Evolutionary conservation across 345 rosid species (phyloP).

Genomic region (Garcia nutans): DNA sequence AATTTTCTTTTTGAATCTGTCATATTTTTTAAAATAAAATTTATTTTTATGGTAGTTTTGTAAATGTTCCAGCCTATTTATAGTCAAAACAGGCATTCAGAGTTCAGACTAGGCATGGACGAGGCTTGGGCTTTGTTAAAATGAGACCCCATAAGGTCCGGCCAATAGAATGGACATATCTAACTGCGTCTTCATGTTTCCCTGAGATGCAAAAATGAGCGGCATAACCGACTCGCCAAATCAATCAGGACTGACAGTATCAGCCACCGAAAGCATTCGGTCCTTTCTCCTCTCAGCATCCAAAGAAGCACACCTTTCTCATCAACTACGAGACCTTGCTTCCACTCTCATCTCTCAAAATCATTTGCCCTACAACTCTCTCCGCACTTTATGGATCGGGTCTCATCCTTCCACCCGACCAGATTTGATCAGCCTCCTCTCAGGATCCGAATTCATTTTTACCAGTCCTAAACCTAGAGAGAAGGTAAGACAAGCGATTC

Average conservation of each 20-base stretch:
- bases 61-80: no score
- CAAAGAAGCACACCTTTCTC: constrained; percentile 48
- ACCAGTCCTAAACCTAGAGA: constrained; percentile 69
- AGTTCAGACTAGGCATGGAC: no score
- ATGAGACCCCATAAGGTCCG: no score
- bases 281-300: constrained; percentile 51
- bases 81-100: no score
- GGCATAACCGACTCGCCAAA: neutral
- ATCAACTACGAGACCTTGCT: constrained; percentile 52
- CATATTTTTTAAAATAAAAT: no score
- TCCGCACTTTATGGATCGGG: constrained; percentile 60
- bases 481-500: constrained; percentile 43
- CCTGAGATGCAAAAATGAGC: constrained; percentile 11
- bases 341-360: constrained; percentile 42
- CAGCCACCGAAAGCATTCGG: constrained; percentile 40
- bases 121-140: no score
- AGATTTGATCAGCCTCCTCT: constrained; percentile 44
- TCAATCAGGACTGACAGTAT: constrained; percentile 35
- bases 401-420: constrained; percentile 52
- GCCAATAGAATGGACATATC: no score
- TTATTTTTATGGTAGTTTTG: no score
- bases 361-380: constrained; percentile 49
- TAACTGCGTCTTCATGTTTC: no score
- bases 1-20: no score
- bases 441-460: constrained; percentile 57